These are phyloP conservation scores for Fusarium udum DNA, from an alignment of 2,329 filamentous ascomycete genomes.

Conservation along the genomic window DNA sequence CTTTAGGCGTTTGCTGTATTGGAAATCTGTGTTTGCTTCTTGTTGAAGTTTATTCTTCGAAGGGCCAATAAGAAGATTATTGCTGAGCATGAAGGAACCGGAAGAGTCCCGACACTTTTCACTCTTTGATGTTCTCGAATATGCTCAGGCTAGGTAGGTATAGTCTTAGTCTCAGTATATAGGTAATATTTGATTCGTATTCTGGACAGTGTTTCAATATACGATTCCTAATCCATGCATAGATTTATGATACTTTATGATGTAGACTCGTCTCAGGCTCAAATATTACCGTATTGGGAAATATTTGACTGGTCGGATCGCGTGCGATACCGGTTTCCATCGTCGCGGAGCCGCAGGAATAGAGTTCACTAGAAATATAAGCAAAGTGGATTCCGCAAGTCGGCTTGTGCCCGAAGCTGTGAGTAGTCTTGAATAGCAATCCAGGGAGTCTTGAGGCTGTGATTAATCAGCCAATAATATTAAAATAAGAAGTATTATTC, in stretches of 20 bases:
- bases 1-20: neutral
- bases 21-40: neutral
- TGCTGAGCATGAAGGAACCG: neutral
- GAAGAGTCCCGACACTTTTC: neutral
- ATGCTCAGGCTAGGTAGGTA: no score
- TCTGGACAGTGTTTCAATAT: neutral
- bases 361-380: neutral
- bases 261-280: rapidly evolving
- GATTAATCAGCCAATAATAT: no score
- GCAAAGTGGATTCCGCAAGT: neutral
- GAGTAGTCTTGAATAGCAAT: neutral
- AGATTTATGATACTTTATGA: neutral
- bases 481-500: no score
- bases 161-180: neutral
- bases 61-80: neutral
- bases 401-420: neutral
- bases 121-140: neutral
- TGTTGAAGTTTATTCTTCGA: neutral
- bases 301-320: neutral
- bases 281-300: neutral
- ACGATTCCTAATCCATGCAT: no score
- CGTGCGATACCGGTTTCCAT: neutral
- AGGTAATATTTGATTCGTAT: neutral
- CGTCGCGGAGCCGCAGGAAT: conserved; percentile 1
- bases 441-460: no score